phyloP scores from a whole-genome alignment of 257 asterid genomes.

The Haberlea rhodopensis region DNA sequence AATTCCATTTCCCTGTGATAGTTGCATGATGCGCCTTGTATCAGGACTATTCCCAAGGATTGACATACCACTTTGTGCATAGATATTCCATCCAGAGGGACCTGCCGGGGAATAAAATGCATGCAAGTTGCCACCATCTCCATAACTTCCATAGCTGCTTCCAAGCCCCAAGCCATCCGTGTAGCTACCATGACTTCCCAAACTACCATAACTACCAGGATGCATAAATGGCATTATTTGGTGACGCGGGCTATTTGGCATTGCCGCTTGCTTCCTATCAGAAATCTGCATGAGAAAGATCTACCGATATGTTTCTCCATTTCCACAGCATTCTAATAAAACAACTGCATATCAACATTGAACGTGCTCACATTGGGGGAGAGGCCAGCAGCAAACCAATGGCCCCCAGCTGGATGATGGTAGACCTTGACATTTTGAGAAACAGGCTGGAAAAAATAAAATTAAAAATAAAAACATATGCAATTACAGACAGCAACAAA shows the following conservation, averaged over 20 bases:
- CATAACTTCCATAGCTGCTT: constrained; percentile 93
- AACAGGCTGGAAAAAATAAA: constrained; percentile 58
- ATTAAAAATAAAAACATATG: no score
- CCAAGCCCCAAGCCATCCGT: constrained; percentile 74
- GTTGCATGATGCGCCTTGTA: constrained; percentile 74
- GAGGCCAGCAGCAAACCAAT: constrained; percentile 99
- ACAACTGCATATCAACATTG: constrained; percentile 24
- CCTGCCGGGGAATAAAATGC: constrained; percentile 90
- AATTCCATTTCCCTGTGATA: constrained; percentile 70
- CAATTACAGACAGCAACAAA: no score
- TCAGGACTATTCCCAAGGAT: constrained; percentile 88
- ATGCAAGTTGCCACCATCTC: constrained; percentile 76
- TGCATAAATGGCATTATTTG: constrained; percentile 71
- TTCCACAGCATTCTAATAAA: constrained; percentile 13
- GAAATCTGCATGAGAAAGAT: constrained; percentile 56
- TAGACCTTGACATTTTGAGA: constrained; percentile 84
- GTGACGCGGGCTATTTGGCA: constrained; percentile 81
- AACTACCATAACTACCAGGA: constrained; percentile 91
- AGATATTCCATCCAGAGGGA: constrained; percentile 79
- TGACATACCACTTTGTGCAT: constrained; percentile 64
- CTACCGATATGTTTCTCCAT: constrained; percentile 18
- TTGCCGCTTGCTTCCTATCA: constrained; percentile 58
- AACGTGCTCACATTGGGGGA: constrained; percentile 88
- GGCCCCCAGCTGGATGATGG: constrained; percentile 98
- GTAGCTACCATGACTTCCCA: constrained; percentile 98